These are phyloP conservation scores for Dioszegia crocea DNA, from an alignment of 768 basidiomycete genomes.

Conservation along the genomic window DNA sequence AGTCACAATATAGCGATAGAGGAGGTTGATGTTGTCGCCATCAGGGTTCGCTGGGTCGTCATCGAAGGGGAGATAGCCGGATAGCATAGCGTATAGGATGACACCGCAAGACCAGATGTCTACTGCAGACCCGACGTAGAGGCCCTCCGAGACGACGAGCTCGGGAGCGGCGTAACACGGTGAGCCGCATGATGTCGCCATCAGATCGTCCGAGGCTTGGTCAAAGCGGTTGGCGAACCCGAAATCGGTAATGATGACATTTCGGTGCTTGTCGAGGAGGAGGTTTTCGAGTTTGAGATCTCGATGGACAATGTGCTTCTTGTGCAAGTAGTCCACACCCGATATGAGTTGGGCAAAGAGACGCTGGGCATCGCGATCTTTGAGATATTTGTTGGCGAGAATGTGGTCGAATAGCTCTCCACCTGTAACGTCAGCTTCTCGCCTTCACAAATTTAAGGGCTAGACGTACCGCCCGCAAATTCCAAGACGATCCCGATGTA, in stretches of 20 bases:
- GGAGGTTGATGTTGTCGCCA: conserved; percentile 96
- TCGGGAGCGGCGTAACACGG: conserved; percentile 99
- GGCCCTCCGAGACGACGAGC: conserved; percentile 91
- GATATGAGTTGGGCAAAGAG: conserved; percentile 97
- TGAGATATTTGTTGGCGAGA: conserved; percentile 91
- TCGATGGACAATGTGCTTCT: conserved; percentile 98
- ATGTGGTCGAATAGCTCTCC: conserved; percentile 99
- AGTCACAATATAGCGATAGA: conserved; percentile 98
- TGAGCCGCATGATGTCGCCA: conserved; percentile 96
- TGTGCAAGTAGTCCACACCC: conserved; percentile 97
- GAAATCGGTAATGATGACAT: conserved; percentile 99
- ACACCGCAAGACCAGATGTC: conserved; percentile 99
- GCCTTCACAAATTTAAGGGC: conserved; percentile 12
- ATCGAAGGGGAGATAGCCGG: conserved; percentile 91
- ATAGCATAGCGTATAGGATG: conserved; percentile 96
- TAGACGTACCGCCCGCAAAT: conserved; percentile 73
- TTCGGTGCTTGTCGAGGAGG: conserved; percentile 90
- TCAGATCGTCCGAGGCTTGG: conserved; percentile 84
- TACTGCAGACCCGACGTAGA: conserved; percentile 94
- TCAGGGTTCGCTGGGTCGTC: conserved; percentile 98
- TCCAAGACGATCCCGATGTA: conserved; percentile 99
- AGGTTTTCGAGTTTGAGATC: conserved; percentile 99
- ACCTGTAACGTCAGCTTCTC: conserved; percentile 26
- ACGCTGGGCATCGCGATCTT: conserved; percentile 87
- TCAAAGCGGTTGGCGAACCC: conserved; percentile 98